Conservation (phyloP, 2,329 filamentous ascomycete species). For the Ophiostoma populinum region DNA sequence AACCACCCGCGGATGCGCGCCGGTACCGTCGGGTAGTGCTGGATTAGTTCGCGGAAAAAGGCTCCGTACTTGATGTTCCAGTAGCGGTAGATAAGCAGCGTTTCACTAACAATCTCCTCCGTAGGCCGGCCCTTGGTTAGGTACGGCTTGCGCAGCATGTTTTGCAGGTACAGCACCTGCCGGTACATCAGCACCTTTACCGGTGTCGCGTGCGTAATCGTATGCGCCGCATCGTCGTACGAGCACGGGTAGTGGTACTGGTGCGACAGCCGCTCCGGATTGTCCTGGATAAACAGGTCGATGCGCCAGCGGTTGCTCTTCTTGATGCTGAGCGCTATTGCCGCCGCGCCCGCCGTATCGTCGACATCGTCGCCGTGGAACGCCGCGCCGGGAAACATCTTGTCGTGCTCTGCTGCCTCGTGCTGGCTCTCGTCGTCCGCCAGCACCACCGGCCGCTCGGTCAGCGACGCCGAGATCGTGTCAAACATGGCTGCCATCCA, state of each 20-base stretch:
- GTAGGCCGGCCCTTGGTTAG: slow-evolving; percentile 19
- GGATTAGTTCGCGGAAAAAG: slow-evolving; percentile 34
- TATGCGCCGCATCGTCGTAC: slow-evolving; percentile 30
- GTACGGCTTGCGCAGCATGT: slow-evolving; percentile 25
- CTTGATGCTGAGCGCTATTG: neutral
- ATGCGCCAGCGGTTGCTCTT: slow-evolving; percentile 15
- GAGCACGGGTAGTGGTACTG: slow-evolving; percentile 34
- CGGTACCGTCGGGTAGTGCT: slow-evolving; percentile 30
- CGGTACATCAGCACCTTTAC: slow-evolving; percentile 43
- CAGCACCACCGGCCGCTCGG: slow-evolving; percentile 21
- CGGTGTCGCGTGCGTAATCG: slow-evolving; percentile 34
- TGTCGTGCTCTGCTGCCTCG: slow-evolving; percentile 14
- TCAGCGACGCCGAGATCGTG: slow-evolving; percentile 36
- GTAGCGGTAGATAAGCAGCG: slow-evolving; percentile 33
- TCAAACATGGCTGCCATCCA: slow-evolving; percentile 45
- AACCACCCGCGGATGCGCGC: slow-evolving; percentile 42
- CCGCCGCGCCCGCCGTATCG: neutral
- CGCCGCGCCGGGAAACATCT: slow-evolving; percentile 8
- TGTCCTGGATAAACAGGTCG: slow-evolving; percentile 21
- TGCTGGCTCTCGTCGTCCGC: slow-evolving; percentile 24
- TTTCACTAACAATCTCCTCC: slow-evolving; percentile 29
- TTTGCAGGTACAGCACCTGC: slow-evolving; percentile 37
- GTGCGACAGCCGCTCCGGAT: slow-evolving; percentile 11
- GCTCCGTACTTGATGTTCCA: slow-evolving; percentile 34
- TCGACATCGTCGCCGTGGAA: neutral